Evolutionary conservation across 768 basidiomycete species (phyloP).

Genomic region (Mycena vitilis): DNA sequence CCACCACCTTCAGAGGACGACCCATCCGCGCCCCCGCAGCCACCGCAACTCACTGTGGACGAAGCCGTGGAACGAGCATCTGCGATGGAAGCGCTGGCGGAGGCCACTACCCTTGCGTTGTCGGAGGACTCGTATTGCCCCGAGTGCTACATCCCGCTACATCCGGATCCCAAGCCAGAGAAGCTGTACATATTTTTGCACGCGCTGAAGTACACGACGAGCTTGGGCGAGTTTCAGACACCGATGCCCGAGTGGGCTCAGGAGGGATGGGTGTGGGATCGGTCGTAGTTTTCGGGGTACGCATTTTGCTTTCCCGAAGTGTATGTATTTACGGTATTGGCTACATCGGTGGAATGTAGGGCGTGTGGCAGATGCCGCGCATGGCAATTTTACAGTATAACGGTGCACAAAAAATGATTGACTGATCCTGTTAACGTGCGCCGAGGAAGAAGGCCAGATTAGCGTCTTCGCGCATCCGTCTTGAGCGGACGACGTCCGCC

Average conservation of each 20-base stretch:
- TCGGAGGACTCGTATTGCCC: conserved; percentile 76
- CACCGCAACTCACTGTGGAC: conserved; percentile 55
- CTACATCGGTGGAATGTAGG: conserved; percentile 15
- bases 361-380: conserved; percentile 6
- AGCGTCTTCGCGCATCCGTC: conserved; percentile 25
- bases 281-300: conserved; percentile 38
- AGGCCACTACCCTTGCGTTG: conserved; percentile 51
- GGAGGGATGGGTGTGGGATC: conserved; percentile 78
- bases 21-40: conserved; percentile 34
- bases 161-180: conserved; percentile 94
- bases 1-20: conserved; percentile 30
- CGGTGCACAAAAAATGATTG: conserved; percentile 25
- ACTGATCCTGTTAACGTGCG: conserved; percentile 17
- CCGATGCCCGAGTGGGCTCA: conserved; percentile 91
- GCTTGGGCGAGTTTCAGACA: conserved; percentile 85
- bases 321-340: conserved; percentile 23
- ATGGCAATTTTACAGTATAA: conserved; percentile 26
- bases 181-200: conserved; percentile 96
- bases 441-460: conserved; percentile 23
- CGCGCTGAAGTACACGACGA: conserved; percentile 85
- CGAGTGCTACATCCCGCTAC: conserved; percentile 92
- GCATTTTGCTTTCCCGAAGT: conserved; percentile 22
- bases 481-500: conserved; percentile 23
- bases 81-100: conserved; percentile 51
- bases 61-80: conserved; percentile 62